Conservation (phyloP, 495 filamentous ascomycete genomes). For the Oleoguttula mirabilis region DNA sequence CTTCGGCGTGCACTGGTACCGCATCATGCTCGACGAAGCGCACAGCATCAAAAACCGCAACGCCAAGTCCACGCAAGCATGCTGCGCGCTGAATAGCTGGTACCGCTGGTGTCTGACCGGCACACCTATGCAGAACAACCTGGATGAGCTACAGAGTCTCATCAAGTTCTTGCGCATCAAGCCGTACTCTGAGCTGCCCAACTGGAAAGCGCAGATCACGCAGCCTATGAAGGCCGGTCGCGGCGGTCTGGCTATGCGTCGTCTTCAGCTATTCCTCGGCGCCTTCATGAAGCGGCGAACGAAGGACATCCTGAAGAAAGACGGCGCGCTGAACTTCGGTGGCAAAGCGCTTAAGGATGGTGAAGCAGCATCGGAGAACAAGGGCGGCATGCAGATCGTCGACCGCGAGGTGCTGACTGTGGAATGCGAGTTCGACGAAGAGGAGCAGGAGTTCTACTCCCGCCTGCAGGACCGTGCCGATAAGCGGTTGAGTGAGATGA, state of each 20-base stretch:
- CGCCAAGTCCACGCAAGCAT: conserved; percentile 83
- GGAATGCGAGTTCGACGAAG: conserved; percentile 61
- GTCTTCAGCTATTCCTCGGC: conserved; percentile 69
- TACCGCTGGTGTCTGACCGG: conserved; percentile 95
- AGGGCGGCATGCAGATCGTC: conserved; percentile 63
- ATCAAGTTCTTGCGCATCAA: conserved; percentile 88
- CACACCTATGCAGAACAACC: conserved; percentile 93
- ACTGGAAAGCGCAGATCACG: conserved; percentile 84
- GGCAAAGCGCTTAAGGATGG: conserved; percentile 40
- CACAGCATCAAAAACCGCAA: conserved; percentile 98
- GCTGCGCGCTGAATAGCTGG: conserved; percentile 63
- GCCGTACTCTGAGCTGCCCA: conserved; percentile 67
- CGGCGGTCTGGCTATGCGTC: conserved; percentile 77
- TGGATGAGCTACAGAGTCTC: conserved; percentile 90
- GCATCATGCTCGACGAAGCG: conserved; percentile 89
- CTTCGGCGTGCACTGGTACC: conserved; percentile 88
- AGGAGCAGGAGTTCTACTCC: conserved; percentile 75
- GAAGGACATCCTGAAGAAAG: conserved; percentile 84
- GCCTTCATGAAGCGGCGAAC: conserved; percentile 95
- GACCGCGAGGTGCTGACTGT: conserved; percentile 77
- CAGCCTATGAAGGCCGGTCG: conserved; percentile 71
- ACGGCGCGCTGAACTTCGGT: conserved; percentile 60
- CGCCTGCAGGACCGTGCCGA: conserved; percentile 74
- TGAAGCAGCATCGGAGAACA: conserved; percentile 36
- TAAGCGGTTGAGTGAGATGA: conserved; percentile 77